Conservation (phyloP, 2,329 filamentous ascomycete genomes). For the Talaromyces sp. region DNA sequence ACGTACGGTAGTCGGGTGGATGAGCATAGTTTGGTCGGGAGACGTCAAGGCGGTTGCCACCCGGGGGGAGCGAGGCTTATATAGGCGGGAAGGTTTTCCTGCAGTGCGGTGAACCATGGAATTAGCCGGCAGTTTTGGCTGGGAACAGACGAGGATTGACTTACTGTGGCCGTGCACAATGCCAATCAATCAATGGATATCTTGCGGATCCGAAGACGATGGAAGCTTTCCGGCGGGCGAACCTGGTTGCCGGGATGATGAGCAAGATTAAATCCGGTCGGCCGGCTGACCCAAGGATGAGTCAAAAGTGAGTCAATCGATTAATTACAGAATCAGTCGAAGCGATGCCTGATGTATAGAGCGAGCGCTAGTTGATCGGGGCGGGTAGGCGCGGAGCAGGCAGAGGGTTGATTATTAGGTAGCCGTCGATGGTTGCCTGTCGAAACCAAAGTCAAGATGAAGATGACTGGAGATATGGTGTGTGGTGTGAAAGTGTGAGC, state of each 20-base stretch:
- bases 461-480: no score
- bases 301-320: not conserved
- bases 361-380: not conserved
- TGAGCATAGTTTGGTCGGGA: slow-evolving; percentile 32
- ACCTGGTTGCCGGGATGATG: not conserved
- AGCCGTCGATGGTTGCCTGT: not conserved
- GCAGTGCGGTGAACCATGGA: slow-evolving; percentile 4
- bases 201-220: not conserved
- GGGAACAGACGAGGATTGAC: not conserved
- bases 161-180: slow-evolving; percentile 12
- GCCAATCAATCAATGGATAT: not conserved
- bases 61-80: slow-evolving; percentile 11
- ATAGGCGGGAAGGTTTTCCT: slow-evolving; percentile 15
- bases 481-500: no score
- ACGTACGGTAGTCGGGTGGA: slow-evolving; percentile 32
- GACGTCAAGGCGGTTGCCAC: slow-evolving; percentile 21
- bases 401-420: not conserved
- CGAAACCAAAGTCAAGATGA: no score
- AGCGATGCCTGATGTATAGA: not conserved
- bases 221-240: slow-evolving; percentile 8
- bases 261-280: slow-evolving; percentile 2
- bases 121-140: slow-evolving; percentile 1
- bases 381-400: not conserved
- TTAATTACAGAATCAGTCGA: not conserved
- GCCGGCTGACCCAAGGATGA: slow-evolving; percentile 1